phyloP scores from a whole-genome alignment of 108 stramenopile species.

The Tribonema minus region DNA sequence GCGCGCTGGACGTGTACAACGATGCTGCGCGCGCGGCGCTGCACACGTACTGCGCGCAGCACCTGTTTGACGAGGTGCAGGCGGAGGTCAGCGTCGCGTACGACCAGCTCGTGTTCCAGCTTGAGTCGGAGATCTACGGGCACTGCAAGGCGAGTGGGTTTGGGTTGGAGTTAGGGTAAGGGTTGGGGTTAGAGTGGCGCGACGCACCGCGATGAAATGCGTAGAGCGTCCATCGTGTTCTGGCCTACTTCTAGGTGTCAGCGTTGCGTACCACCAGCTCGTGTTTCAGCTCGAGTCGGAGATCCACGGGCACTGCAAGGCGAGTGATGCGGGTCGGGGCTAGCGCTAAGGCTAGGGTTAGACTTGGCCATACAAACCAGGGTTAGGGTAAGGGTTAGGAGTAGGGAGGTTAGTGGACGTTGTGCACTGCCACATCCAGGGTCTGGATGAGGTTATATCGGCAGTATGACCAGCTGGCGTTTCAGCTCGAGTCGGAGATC shows the following conservation, averaged over 20 bases:
- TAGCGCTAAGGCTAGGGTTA: too few species aligned
- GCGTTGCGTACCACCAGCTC: constrained; percentile 55
- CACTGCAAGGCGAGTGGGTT: constrained; percentile 50
- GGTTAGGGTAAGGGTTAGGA: too few species aligned
- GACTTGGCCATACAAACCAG: too few species aligned
- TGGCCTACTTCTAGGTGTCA: too few species aligned
- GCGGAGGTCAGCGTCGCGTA: constrained; percentile 59
- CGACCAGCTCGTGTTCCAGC: constrained; percentile 53
- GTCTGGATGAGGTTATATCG: too few species aligned
- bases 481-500: constrained; percentile 48
- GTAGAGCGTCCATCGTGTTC: too few species aligned
- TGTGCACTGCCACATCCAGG: too few species aligned
- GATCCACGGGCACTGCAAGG: constrained; percentile 54
- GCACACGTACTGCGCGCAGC: constrained; percentile 41
- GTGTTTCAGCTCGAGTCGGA: constrained; percentile 48
- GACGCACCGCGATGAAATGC: too few species aligned
- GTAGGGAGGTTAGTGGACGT: too few species aligned
- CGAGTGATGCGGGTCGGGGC: too few species aligned
- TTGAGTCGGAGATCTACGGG: constrained; percentile 48
- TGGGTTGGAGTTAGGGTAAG: too few species aligned
- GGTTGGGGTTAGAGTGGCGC: too few species aligned
- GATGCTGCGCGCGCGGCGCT: constrained; percentile 56
- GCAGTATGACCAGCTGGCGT: constrained; percentile 53
- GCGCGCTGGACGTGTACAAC: constrained; percentile 61
- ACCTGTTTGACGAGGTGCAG: constrained; percentile 59